Conservation (phyloP, 371 early-diverging fungal species). For the Dichotomocladium elegans region DNA sequence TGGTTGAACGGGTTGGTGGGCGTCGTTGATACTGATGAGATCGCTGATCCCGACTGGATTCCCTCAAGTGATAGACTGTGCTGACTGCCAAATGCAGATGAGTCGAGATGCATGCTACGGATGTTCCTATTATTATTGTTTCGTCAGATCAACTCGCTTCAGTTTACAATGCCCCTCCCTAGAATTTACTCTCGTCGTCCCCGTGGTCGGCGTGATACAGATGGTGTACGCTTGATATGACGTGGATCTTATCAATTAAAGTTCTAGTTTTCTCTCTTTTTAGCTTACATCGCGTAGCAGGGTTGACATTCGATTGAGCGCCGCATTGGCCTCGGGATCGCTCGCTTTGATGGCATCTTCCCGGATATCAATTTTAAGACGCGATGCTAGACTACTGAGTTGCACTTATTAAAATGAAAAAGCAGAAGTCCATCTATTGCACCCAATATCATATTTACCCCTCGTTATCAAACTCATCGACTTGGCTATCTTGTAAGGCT, state of each 20-base stretch:
- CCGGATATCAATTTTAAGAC: conserved; percentile 18
- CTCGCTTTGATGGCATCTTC: conserved; percentile 6
- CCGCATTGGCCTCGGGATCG: conserved; percentile 16
- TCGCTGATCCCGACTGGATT: background rate
- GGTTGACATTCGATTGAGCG: conserved; percentile 14
- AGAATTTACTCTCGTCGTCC: conserved; percentile 36
- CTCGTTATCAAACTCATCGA: too few relatives aligned
- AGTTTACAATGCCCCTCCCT: background rate
- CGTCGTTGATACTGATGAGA: conserved; percentile 12
- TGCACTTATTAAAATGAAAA: too few relatives aligned
- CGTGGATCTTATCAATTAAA: background rate
- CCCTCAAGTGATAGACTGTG: too few relatives aligned
- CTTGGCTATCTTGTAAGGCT: background rate
- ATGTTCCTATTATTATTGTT: conserved; percentile 4
- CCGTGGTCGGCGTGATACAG: conserved; percentile 25
- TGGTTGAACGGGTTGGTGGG: conserved; percentile 20
- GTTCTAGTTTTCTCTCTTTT: too few relatives aligned
- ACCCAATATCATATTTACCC: too few relatives aligned
- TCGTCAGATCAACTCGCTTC: too few relatives aligned
- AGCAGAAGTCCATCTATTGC: too few relatives aligned
- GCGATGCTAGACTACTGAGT: conserved; percentile 4
- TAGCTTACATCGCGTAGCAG: conserved; percentile 18
- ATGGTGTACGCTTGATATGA: conserved; percentile 11
- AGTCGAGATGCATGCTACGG: conserved; percentile 12
- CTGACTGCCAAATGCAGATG: background rate